Evolutionary conservation across 352 stramenopile species (phyloP).

Genomic region (Achlya hypogyna): DNA sequence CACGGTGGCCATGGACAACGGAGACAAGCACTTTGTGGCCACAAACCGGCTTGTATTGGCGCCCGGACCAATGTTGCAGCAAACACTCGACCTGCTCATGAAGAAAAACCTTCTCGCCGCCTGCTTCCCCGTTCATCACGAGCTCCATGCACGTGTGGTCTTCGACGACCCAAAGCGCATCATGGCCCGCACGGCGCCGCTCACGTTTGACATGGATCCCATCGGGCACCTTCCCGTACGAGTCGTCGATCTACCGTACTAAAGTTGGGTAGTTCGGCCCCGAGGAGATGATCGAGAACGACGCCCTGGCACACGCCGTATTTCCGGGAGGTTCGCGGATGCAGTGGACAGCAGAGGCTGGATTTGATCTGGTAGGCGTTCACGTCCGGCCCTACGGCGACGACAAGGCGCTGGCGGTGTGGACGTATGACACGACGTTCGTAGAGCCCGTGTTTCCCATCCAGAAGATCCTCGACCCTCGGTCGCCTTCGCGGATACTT

Average conservation of each 20-base stretch:
- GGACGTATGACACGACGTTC: conserved; percentile 55
- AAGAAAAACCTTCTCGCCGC: conserved; percentile 41
- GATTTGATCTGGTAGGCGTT: conserved; percentile 29
- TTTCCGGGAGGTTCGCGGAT: conserved; percentile 43
- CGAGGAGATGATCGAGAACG: conserved; percentile 29
- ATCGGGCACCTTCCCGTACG: conserved; percentile 48
- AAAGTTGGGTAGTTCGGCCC: conserved; percentile 34
- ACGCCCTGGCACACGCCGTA: conserved; percentile 33
- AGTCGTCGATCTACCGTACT: not conserved
- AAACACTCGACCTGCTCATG: conserved; percentile 52
- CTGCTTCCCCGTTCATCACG: conserved; percentile 57
- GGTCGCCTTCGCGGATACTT: conserved; percentile 24
- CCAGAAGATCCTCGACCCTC: conserved; percentile 46
- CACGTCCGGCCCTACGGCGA: conserved; percentile 56
- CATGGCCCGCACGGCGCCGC: conserved; percentile 39
- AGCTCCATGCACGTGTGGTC: conserved; percentile 57
- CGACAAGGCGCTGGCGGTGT: conserved; percentile 62
- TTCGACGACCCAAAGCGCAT: conserved; percentile 53
- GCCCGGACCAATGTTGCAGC: conserved; percentile 54
- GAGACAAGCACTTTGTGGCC: conserved; percentile 46
- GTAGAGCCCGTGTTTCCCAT: conserved; percentile 55
- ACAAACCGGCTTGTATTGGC: conserved; percentile 62
- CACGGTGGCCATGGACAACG: conserved; percentile 38
- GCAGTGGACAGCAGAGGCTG: not conserved
- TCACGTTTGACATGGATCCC: conserved; percentile 69